Base-by-base conservation (phyloP, 2,329 filamentous ascomycete species). In the Xylariaceae sp. region DNA sequence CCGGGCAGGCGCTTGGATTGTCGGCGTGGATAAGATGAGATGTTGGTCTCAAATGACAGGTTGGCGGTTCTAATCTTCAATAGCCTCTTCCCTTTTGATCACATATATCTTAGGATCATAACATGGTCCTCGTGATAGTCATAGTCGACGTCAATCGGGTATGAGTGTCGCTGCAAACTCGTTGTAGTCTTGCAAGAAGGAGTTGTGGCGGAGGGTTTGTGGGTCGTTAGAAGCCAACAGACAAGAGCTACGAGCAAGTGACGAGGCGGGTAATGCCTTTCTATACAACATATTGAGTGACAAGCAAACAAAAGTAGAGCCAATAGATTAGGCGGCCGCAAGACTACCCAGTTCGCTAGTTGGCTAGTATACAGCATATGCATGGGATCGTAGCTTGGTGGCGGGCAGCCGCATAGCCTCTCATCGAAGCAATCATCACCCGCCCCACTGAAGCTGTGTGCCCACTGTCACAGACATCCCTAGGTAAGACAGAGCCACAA, bases 371-470 rank as follows among this genome's bases (percentile, higher is more conserved):
- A n/a, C n/a, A n/a, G n/a, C n/a, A n/a, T n/a, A 29, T 19, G 29
- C 33, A n/a, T 33, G 12, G 14, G 28, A 47, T 39, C 41, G 41
- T 33, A 41, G 26, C 14, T 50, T 43, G 21, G 33, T 31, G n/a
- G 57, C 34, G 17, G 34, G n/a, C 23, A 39, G 47, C 33, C 40
- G 39, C 57, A 57, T 53, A 53, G 57, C 57, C 53, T 60, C 57
- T 29, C 48, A 26, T 46, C 36, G 50, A 40, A 21, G 21, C 11
- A n/a, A 43, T 33, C 24, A 29, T 40, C 23, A 47, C 29, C 28
- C 16, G 46, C 23, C 9, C 49, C 45, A 53, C 44, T 44, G 37
- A 29, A 41, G 26, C 24, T 16, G 44, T 48, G 54, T 33, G 33
- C 33, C 19, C 14, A 29, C 14, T 43, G 36, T 23, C 23, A 26